Evolutionary conservation across 2,329 filamentous ascomycete genomes (phyloP).

Genomic region (Alternaria ethzedia): DNA sequence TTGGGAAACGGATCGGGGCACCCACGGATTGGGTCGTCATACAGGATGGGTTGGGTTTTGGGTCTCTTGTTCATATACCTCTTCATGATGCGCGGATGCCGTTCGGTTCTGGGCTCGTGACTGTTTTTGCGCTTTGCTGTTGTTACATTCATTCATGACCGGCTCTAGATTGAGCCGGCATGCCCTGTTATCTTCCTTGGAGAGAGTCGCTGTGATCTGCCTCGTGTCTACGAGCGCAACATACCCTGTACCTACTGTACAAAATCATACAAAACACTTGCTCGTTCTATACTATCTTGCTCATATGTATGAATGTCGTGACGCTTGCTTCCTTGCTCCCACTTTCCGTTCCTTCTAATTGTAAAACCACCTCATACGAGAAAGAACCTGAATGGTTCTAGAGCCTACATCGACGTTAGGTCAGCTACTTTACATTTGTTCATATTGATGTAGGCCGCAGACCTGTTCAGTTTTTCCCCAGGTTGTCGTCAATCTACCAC

Average conservation of each 20-base stretch:
- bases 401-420: too few species aligned
- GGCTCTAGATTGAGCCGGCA: conserved; percentile 14
- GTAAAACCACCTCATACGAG: too few species aligned
- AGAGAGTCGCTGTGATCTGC: conserved; percentile 17
- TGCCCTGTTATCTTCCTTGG: conserved; percentile 19
- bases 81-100: conserved; percentile 8
- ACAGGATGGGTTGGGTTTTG: conserved; percentile 12
- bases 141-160: conserved; percentile 22
- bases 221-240: conserved; percentile 13
- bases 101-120: conserved; percentile 17
- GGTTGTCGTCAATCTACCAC: too few species aligned
- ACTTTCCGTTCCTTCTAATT: too few species aligned
- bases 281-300: background rate
- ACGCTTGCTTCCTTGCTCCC: background rate
- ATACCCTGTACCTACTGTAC: conserved; percentile 18
- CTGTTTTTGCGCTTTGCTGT: conserved; percentile 10
- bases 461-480: too few species aligned
- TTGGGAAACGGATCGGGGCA: conserved; percentile 18
- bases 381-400: too few species aligned
- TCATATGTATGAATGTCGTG: background rate
- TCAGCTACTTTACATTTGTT: too few species aligned
- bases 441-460: too few species aligned
- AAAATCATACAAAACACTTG: conserved; percentile 19
- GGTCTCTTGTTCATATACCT: conserved; percentile 26
- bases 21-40: conserved; percentile 10